Evolutionary conservation across 1,139 yeast genomes (phyloP).

Genomic region (Saccharomycopsis hybrid): DNA sequence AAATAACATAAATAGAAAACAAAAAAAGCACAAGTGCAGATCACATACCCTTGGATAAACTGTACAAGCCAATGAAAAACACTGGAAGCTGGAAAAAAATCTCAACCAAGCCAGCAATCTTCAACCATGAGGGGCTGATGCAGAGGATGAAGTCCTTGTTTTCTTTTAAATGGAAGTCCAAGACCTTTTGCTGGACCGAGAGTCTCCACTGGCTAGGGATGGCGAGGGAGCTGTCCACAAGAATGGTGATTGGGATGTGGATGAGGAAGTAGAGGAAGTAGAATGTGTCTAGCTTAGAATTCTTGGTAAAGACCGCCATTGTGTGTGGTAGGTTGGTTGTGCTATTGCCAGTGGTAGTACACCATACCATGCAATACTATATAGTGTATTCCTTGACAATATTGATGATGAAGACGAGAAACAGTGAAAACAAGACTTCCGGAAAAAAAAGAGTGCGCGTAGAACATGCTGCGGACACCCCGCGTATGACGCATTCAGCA

Average conservation of each 20-base stretch:
- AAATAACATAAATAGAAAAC: too few relatives aligned
- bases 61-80: slow-evolving; percentile 43
- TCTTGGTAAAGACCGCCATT: slow-evolving; percentile 21
- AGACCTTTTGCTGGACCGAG: slow-evolving; percentile 40
- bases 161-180: slow-evolving; percentile 49
- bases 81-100: slow-evolving; percentile 71
- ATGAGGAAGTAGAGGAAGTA: slow-evolving; percentile 46
- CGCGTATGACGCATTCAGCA: too few relatives aligned
- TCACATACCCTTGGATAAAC: slow-evolving; percentile 25
- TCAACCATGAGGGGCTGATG: slow-evolving; percentile 62
- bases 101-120: slow-evolving; percentile 65
- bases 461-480: too few relatives aligned
- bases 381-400: too few relatives aligned
- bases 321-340: neutral
- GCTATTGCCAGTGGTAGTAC: too few relatives aligned
- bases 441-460: too few relatives aligned
- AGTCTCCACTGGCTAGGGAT: slow-evolving; percentile 49
- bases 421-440: too few relatives aligned
- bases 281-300: slow-evolving; percentile 37
- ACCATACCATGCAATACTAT: too few relatives aligned
- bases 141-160: slow-evolving; percentile 68
- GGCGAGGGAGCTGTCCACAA: slow-evolving; percentile 68
- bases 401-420: too few relatives aligned
- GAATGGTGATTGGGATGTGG: slow-evolving; percentile 69
- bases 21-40: neutral